phyloP scores from a whole-genome alignment of 495 filamentous ascomycete genomes.

The Aspergillus wentii region DNA sequence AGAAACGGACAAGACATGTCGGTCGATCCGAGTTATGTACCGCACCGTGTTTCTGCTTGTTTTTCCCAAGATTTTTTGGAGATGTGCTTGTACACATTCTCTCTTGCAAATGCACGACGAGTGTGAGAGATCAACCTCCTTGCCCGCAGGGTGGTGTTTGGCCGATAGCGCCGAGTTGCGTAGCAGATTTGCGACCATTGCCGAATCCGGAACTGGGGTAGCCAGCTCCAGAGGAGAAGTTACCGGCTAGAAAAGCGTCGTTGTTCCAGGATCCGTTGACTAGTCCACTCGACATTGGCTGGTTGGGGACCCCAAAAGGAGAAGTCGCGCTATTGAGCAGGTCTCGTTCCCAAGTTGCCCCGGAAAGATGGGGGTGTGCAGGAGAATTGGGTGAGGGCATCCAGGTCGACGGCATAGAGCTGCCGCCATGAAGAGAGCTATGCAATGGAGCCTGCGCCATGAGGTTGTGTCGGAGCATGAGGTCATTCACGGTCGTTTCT shows the following conservation, averaged over 20 bases:
- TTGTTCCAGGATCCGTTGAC: constrained; percentile 35
- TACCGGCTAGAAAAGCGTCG: constrained; percentile 39
- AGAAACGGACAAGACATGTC: too few species aligned
- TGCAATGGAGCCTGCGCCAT: constrained; percentile 4
- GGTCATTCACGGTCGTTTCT: constrained; percentile 15
- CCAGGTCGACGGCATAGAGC: constrained; percentile 24
- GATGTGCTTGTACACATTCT: too few species aligned
- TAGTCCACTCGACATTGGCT: constrained; percentile 26
- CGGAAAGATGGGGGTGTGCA: constrained; percentile 12
- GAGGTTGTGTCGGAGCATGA: constrained; percentile 5
- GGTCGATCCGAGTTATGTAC: too few species aligned
- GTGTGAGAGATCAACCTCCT: constrained; percentile 46
- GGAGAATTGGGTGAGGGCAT: constrained; percentile 18
- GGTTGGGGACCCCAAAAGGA: constrained; percentile 21
- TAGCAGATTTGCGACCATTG: constrained; percentile 22
- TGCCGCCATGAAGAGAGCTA: constrained; percentile 14
- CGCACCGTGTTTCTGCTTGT: too few species aligned
- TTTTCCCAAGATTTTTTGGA: too few species aligned
- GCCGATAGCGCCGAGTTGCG: constrained; percentile 39
- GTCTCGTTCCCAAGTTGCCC: constrained; percentile 24
- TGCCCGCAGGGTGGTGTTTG: constrained; percentile 46
- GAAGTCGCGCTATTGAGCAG: constrained; percentile 11
- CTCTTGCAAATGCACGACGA: too few species aligned
- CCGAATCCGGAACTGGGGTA: constrained; percentile 12
- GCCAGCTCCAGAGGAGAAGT: constrained; percentile 11